Evolutionary conservation across 2,329 filamentous ascomycete genomes (phyloP).

Genomic region (Monilinia fructicola): DNA sequence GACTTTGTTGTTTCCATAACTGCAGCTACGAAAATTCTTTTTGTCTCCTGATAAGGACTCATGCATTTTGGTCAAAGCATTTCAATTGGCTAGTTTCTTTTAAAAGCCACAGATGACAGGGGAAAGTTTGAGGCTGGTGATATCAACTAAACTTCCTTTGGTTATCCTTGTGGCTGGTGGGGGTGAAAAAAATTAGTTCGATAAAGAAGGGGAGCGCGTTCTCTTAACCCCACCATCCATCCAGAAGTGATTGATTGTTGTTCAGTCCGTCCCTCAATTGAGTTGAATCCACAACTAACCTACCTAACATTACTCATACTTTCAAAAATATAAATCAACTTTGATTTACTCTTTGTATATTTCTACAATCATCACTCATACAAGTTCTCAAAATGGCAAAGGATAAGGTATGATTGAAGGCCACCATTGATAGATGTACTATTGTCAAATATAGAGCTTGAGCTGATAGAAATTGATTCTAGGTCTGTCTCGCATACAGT

Average conservation of each 20-base stretch:
- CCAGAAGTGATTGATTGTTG: not conserved
- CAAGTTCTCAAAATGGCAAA: slow-evolving; percentile 33
- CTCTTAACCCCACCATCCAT: slow-evolving; percentile 15
- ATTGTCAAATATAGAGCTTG: slow-evolving; percentile 19
- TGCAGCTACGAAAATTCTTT: slow-evolving; percentile 16
- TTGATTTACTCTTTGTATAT: not conserved
- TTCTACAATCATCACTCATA: not conserved
- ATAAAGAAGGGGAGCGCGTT: slow-evolving; percentile 1
- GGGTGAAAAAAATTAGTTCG: slow-evolving; percentile 5
- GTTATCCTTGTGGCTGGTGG: slow-evolving; percentile 25
- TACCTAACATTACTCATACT: slow-evolving; percentile 3
- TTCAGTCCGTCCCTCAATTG: slow-evolving; percentile 17
- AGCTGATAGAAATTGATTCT: slow-evolving; percentile 26
- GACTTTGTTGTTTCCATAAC: not conserved
- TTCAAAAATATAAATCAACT: slow-evolving; percentile 3
- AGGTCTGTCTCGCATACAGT: slow-evolving; percentile 47
- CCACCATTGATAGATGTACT: slow-evolving; percentile 5
- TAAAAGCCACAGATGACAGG: slow-evolving; percentile 9
- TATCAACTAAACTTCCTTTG: slow-evolving; percentile 25
- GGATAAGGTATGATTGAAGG: slow-evolving; percentile 31
- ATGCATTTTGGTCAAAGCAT: slow-evolving; percentile 13
- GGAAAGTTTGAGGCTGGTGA: slow-evolving; percentile 13
- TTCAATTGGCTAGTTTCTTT: not conserved
- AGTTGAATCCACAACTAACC: slow-evolving; percentile 5
- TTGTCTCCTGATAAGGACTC: slow-evolving; percentile 15